A percentile compares a stretch with the other conserved stretches of the same genome.
phyloP scores from a whole-genome alignment of 176 grass and related monocot genomes.

The Echinochloa phyllopogon region DNA sequence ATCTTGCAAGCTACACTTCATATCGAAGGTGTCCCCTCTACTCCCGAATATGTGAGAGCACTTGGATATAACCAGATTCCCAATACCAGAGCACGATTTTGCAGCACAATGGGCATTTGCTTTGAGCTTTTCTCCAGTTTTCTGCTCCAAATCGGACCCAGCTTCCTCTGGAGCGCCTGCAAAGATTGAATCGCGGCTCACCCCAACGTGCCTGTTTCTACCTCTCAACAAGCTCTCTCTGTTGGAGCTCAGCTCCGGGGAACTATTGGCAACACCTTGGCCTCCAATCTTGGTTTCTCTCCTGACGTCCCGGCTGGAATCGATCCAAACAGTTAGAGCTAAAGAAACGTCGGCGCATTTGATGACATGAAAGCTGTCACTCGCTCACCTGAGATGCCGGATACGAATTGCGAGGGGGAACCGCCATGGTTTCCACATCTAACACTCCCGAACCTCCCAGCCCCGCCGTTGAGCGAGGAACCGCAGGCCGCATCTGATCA shows the following conservation, averaged over 20 bases:
- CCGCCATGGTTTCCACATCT: slow-evolving; percentile 45
- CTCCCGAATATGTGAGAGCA: slow-evolving; percentile 59
- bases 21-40: slow-evolving; percentile 52
- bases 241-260: not conserved
- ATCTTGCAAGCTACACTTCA: slow-evolving; percentile 56
- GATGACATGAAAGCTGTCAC: not conserved
- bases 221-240: slow-evolving; percentile 3
- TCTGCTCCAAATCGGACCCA: not conserved
- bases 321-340: not conserved
- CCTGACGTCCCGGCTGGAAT: not conserved
- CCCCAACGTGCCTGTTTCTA: slow-evolving; percentile 8
- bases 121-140: not conserved
- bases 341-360: not conserved
- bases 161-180: not conserved
- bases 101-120: not conserved
- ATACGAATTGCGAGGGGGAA: slow-evolving; percentile 34
- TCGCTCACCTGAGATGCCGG: slow-evolving; percentile 34
- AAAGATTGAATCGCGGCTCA: slow-evolving; percentile 22
- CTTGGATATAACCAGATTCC: slow-evolving; percentile 53
- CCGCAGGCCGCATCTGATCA: slow-evolving; percentile 16
- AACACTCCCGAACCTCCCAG: not conserved
- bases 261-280: slow-evolving; percentile 4
- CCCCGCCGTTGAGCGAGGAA: not conserved
- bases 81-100: slow-evolving; percentile 51
- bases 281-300: not conserved